Evolutionary conservation across 202 grass and related monocot genomes (phyloP).

Genomic region (Alloteropsis angusta): DNA sequence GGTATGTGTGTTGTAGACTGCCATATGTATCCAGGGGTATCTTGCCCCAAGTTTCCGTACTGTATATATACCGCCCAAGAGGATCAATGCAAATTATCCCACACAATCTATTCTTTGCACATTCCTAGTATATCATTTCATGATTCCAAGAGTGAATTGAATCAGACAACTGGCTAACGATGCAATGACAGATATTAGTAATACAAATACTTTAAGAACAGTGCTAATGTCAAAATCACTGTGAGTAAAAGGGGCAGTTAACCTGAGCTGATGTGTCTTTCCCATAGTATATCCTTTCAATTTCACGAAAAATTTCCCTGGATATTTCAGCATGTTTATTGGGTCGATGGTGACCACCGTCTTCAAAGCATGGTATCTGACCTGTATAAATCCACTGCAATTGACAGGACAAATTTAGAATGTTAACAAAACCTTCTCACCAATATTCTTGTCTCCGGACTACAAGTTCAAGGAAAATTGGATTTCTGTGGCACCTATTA

Average conservation of each 20-base stretch:
- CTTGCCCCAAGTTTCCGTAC: too few relatives aligned
- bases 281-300: conserved; percentile 60
- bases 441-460: background rate
- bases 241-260: background rate
- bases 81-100: too few relatives aligned
- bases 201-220: background rate
- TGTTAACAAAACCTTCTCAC: background rate
- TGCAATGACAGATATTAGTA: background rate
- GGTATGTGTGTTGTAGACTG: too few relatives aligned
- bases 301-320: conserved; percentile 77
- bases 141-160: background rate
- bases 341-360: conserved; percentile 76
- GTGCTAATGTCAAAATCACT: background rate
- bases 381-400: conserved; percentile 90
- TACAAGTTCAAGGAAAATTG: background rate
- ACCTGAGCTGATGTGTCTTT: conserved; percentile 64
- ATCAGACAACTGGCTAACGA: background rate
- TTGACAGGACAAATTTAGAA: background rate
- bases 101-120: background rate
- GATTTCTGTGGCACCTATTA: background rate
- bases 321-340: conserved; percentile 97
- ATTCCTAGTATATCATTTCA: background rate
- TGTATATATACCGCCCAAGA: too few relatives aligned
- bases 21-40: too few relatives aligned
- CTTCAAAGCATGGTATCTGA: conserved; percentile 87